Evolutionary conservation across 2,329 filamentous ascomycete species (phyloP), one percentile per base, ranked within the genome.

Genomic region (Hymenoscyphus occultus): DNA sequence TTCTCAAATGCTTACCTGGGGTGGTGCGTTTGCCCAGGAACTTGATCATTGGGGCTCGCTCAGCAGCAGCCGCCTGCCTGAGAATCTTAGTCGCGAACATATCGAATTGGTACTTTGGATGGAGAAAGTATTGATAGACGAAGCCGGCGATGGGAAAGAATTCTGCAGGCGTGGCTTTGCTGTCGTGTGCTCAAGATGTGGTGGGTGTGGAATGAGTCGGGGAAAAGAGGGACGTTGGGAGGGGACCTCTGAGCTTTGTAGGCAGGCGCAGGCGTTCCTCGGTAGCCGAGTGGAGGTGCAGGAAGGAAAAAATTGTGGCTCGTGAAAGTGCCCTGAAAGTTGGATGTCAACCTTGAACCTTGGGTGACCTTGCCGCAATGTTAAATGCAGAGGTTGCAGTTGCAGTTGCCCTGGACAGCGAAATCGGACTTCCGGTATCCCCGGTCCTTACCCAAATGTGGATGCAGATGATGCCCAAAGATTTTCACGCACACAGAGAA

Each of bases 31-130:
- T 78, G 65, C 78, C 78, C 60, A 79, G 56, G 71, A 80, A 80
- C 67, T 76, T 77, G 66, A 80, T 80, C 74, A 79, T 68, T 39
- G 78, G 78, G 59, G 74, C 74, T 60, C 77, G 77, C 68, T 76
- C 73, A 65, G 70, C 70, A 51, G 73, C 70, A 60, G 72, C 70
- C 62, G 75, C 73, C 64, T 75, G 74, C 48, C 76, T 74, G 64
- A 78, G 75, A 68, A 71, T 71, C 69, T 74, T 74, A 59, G 77
- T 77, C 63, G 76, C 67, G 72, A 77, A 78, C 78, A 79, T 72
- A 74, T 74, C 61, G 56, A 59, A 62, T 56, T 62, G 60, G 48
- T 32, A 56, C 39, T 35, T 60, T 14, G 40, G 56, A 42, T 9
- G 40, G 56, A 28, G 19, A 56, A 64, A 54, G 39, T 48, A 56